These are phyloP conservation scores for Chytriomyces confervae DNA, from an alignment of 192 early-diverging fungal species.

Conservation along the genomic window DNA sequence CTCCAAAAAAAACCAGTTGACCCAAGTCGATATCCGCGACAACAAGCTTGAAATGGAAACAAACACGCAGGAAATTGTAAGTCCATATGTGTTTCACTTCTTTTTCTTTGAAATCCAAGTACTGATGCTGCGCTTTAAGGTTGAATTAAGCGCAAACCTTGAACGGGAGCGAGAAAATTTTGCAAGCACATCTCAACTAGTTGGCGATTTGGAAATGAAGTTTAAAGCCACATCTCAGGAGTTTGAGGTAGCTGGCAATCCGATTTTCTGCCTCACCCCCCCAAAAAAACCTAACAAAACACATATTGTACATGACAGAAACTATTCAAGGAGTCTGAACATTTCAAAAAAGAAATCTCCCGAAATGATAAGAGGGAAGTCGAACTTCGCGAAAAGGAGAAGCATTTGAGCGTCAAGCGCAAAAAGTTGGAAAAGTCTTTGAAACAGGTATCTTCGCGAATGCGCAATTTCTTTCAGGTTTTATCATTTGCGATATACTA, in stretches of 20 bases:
- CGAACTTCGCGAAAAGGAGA: slow-evolving; percentile 83
- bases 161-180: slow-evolving; percentile 68
- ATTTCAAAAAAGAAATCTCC: slow-evolving; percentile 66
- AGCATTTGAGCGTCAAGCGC: slow-evolving; percentile 76
- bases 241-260: slow-evolving; percentile 14
- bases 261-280: background rate
- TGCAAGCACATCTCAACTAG: slow-evolving; percentile 26
- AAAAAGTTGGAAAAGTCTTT: slow-evolving; percentile 77
- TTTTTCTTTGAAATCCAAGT: background rate
- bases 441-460: slow-evolving; percentile 51
- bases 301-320: slow-evolving; percentile 10
- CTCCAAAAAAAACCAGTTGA: slow-evolving; percentile 73
- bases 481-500: too few species aligned
- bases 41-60: slow-evolving; percentile 56
- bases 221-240: slow-evolving; percentile 3
- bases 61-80: slow-evolving; percentile 17
- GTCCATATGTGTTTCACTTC: background rate
- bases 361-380: slow-evolving; percentile 74
- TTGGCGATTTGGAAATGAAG: slow-evolving; percentile 15
- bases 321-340: slow-evolving; percentile 67
- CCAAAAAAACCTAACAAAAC: background rate
- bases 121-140: slow-evolving; percentile 36
- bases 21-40: slow-evolving; percentile 75
- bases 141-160: slow-evolving; percentile 58
- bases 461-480: background rate